Evolutionary conservation across 495 filamentous ascomycete species (phyloP).

Genomic region (Filosporella fistucella): DNA sequence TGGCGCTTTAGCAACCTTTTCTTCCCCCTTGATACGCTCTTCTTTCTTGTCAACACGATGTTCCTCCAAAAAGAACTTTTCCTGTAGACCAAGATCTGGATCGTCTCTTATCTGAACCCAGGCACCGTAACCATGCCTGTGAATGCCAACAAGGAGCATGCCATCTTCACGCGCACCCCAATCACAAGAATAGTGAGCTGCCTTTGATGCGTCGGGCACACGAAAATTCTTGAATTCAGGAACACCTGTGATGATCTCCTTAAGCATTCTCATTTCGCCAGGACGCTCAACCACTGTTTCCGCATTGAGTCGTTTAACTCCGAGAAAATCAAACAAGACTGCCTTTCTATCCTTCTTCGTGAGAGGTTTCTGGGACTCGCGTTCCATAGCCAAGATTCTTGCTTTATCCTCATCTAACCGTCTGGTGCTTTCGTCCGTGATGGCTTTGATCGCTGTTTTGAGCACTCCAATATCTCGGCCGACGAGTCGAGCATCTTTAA

Average conservation of each 20-base stretch:
- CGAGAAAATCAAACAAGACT: slow-evolving; percentile 86
- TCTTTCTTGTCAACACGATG: slow-evolving; percentile 97
- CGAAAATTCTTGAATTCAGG: slow-evolving; percentile 72
- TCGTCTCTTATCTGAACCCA: slow-evolving; percentile 94
- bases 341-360: slow-evolving; percentile 98
- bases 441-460: slow-evolving; percentile 53
- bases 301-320: slow-evolving; percentile 90
- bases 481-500: slow-evolving; percentile 76
- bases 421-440: slow-evolving; percentile 64
- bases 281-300: slow-evolving; percentile 90
- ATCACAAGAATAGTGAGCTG: slow-evolving; percentile 75
- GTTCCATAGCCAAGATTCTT: slow-evolving; percentile 56
- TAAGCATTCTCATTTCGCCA: slow-evolving; percentile 78
- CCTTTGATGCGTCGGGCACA: slow-evolving; percentile 85
- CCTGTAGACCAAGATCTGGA: slow-evolving; percentile 73
- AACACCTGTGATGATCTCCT: slow-evolving; percentile 58
- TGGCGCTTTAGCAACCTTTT: slow-evolving; percentile 80
- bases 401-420: slow-evolving; percentile 65
- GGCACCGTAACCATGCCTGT: slow-evolving; percentile 87
- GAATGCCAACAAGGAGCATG: slow-evolving; percentile 93
- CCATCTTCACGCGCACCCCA: slow-evolving; percentile 94
- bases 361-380: slow-evolving; percentile 62
- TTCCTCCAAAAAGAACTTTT: slow-evolving; percentile 96
- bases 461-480: slow-evolving; percentile 65
- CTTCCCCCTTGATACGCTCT: slow-evolving; percentile 73